Evolutionary conservation across 768 basidiomycete species (phyloP).

Genomic region (Gymnopilus dilepis): DNA sequence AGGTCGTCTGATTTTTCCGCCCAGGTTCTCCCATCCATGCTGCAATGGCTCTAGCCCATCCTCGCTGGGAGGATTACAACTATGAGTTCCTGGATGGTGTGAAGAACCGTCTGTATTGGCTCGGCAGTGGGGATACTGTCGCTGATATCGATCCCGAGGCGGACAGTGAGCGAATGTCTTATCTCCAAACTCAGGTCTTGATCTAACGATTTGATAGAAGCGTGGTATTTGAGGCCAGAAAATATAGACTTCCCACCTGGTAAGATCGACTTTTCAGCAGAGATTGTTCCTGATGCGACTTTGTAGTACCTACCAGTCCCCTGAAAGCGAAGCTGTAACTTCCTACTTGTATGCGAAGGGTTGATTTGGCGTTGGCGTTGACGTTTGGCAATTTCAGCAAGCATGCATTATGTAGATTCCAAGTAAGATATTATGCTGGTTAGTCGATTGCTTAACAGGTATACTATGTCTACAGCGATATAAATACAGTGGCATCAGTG

Average conservation of each 20-base stretch:
- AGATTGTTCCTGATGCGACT: neutral
- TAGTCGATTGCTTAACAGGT: no score
- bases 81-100: conserved; percentile 51
- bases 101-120: conserved; percentile 59
- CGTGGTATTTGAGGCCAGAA: conserved; percentile 49
- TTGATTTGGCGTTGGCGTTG: no score
- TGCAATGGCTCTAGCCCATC: conserved; percentile 50
- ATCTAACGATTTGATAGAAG: conserved; percentile 34
- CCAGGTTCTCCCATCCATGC: conserved; percentile 62
- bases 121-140: conserved; percentile 65
- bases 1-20: neutral
- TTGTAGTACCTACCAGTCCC: conserved; percentile 5
- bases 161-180: conserved; percentile 34
- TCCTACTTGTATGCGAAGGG: no score
- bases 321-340: neutral
- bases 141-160: conserved; percentile 44
- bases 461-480: conserved; percentile 17
- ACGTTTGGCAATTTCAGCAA: neutral
- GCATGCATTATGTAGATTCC: neutral
- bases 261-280: conserved; percentile 23
- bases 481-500: conserved; percentile 13
- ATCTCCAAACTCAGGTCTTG: neutral
- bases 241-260: conserved; percentile 53
- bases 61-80: conserved; percentile 70
- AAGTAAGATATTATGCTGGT: neutral